A percentile compares a stretch with the other conserved stretches of the same genome.
Evolutionary conservation across 1,284 basidiomycete species (phyloP).

Genomic region (Ustilago vetiveriae): DNA sequence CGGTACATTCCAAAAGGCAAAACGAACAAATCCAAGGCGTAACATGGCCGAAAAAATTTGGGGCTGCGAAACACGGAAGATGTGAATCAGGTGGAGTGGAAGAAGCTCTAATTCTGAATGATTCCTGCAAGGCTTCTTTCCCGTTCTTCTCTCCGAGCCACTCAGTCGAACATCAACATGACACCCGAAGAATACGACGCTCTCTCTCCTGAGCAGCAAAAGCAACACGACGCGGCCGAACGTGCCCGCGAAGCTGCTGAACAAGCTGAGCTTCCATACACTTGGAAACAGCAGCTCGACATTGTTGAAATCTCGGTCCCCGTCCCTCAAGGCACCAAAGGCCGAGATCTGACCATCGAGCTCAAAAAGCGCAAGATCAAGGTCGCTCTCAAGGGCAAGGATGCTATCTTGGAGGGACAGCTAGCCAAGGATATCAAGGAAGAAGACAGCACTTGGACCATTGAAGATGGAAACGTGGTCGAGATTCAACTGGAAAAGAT

Average conservation of each 20-base stretch:
- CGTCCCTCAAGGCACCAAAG: constrained; percentile 86
- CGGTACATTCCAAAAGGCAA: too few species aligned
- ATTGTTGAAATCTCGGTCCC: constrained; percentile 85
- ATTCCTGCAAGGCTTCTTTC: constrained; percentile 4
- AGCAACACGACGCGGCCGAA: constrained; percentile 76
- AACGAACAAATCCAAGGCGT: too few species aligned
- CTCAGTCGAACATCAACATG: constrained; percentile 71
- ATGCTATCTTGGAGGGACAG: constrained; percentile 80
- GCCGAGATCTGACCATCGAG: constrained; percentile 77
- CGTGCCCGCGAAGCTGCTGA: constrained; percentile 78
- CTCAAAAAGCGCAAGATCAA: constrained; percentile 84
- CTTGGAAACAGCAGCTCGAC: constrained; percentile 88
- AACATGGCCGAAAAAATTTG: background rate
- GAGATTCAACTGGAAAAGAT: constrained; percentile 86
- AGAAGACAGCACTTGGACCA: constrained; percentile 96
- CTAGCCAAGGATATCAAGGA: constrained; percentile 91
- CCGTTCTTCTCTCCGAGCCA: background rate
- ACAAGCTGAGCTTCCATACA: constrained; percentile 89
- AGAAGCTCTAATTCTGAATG: constrained; percentile 69
- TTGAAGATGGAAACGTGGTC: constrained; percentile 82
- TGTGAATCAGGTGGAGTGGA: constrained; percentile 58
- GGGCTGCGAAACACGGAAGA: too few species aligned
- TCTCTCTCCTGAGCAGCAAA: constrained; percentile 79
- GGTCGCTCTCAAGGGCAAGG: constrained; percentile 84
- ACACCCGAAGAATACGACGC: constrained; percentile 77